Evolutionary conservation across 1,284 basidiomycete genomes (phyloP), one percentile per base, ranked within the genome.

Genomic region (Naganishia sp.): DNA sequence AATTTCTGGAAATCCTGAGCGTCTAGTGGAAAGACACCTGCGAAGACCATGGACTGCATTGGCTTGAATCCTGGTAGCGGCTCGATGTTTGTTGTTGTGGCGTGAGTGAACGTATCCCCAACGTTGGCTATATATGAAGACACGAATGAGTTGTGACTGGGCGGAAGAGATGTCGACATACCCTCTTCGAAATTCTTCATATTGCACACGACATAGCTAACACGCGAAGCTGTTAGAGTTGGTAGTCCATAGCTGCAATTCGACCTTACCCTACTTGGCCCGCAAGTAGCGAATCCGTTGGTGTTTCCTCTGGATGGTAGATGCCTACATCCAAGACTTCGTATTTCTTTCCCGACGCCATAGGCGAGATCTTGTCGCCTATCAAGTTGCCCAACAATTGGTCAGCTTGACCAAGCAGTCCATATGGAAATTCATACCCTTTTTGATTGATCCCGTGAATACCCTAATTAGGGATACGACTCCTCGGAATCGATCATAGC

Each of bases 121-220:
- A 97, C 88, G 74, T 90, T 88, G 28, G 92, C 91, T 66, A 36
- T 15, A 11, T 21, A 4, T 9, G 55, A 43, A 54, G 74, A 65
- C 71, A 69, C 7, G 77, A 72, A 72, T 59, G 66, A 43, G 5
- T 42, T 39, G 31, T 50, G 52, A 31, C 43, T 21, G 48, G 43
- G 13, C 33, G 6, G 13, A 10, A 9, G 9, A n/a, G 16, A 55
- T 2, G 6, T 52, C 2, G 31, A 61, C 76, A 56, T 63, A 92
- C 94, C 94, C 83, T 99, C 95, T n/a, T 88, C 87, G 16, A 92
- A 92, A 74, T 98, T 90, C 78, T 98, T 99, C 95, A 99, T 99
- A 75, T 93, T 97, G 79, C 94, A 97, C 1, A 92, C 80, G n/a
- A 79, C 68, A 60, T 76, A 77, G 33, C 72, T 74, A 43, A 3